Evolutionary conservation across 257 asterid genomes (phyloP), one percentile per base, ranked within the genome.

Genomic region (Solanum medicagineum): DNA sequence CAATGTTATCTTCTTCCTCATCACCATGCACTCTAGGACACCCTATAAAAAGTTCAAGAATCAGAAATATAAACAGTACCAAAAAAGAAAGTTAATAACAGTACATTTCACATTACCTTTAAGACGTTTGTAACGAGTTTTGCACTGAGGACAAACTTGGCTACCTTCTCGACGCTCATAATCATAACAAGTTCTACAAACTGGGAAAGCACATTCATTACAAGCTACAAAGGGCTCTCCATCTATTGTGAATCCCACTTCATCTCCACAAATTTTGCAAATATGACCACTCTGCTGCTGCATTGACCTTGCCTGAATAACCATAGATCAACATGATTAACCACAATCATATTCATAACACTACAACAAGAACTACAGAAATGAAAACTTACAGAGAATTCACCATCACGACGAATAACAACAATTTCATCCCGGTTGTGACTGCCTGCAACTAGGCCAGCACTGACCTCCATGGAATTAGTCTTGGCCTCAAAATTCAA

Each of bases 71-170:
- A 32, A 7, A 32, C 22, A 32, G 71, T 36, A 53, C 2, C 7
- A 53, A 55, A 56, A 56, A 19, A 55, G 36, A 19, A 56, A 53
- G 59, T 16, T 77, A 15, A 13, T 13, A 14, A 15, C 7, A 49
- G 47, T 44, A 81, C 57, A 82, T 77, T 26, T 29, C 83, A 32
- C 42, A 14, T 26, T 42, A 86, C 91, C 91, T 69, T 81, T 87
- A 75, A 87, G 90, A 44, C 90, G 88, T 13, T 84, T 89, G 84
- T 55, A 86, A 51, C 89, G 88, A 49, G 90, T 86, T 86, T 89
- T 89, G 86, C 91, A 87, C 66, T 75, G 91, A 81, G 90, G 91
- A 83, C 90, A 89, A 10, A 86, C 54, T 69, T 87, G 90, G 85
- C 86, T 86, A 80, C 89, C 90, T 56, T 89, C 91, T 6, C 56